Evolutionary conservation across 2,329 filamentous ascomycete genomes (phyloP), one percentile per base, ranked within the genome.

Genomic region (Aphanocladium album): DNA sequence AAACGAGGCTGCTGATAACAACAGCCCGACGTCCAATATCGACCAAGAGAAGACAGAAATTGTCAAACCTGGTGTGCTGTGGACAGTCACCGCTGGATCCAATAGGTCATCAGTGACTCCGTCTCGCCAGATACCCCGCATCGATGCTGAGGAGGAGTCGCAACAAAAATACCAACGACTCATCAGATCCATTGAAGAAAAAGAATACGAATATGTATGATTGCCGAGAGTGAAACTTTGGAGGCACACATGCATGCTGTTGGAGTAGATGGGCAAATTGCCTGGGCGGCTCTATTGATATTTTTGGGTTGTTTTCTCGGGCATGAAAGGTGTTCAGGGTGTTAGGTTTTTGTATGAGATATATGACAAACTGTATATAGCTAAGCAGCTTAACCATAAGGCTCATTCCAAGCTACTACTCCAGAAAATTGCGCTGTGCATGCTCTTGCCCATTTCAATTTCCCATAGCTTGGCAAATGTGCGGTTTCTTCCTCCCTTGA

Each of bases 141-240:
- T 68, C 56, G 72, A 76, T 60, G 68, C 71, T 5, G 73, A 76
- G 62, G 68, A 73, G 33, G 71, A 74, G 61, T 67, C 66, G 21
- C 71, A 75, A 62, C 63, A 69, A 21, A 71, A 67, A 47, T 77
- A 77, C 37, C 70, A 71, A 60, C 73, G 74, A 43, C 67, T 77
- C 49, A 73, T 77, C 51, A 70, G 69, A 54, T 73, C 74, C 1
- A 71, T 74, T 17, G 69, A 72, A 3, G 71, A 72, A 14, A 75
- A 72, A 60, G 70, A 76, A 23, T 62, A 64, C 14, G 69, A 68
- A 47, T 60, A 58, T 23, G 46, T 65, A 46, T 69, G 50, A 67
- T 41, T n/a, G 21, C 27, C 27, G 27, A 21, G 12, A 6, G 6
- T 6, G 37, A 16, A 23, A 46, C 19, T 5, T 14, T 30, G 3